Evolutionary conservation across 257 asterid species (phyloP), one percentile per base, ranked within the genome.

Genomic region (Solanum paucissectum): DNA sequence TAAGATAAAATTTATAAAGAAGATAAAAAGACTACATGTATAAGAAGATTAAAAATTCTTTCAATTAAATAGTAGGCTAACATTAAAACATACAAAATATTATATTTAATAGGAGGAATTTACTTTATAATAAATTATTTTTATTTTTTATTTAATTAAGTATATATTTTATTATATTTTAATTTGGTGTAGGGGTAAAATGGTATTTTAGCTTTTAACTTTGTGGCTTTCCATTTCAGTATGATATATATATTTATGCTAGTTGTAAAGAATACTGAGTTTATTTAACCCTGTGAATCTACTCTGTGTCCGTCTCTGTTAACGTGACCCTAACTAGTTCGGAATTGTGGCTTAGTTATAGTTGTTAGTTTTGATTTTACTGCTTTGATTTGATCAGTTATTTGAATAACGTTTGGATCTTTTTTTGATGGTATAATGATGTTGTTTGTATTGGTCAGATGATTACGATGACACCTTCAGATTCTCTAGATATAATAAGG

Each of bases 401-500:
- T 25, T 32, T 36, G 34, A 33, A 21, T 12, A 36, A 37, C 8
- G 10, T 12, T 77, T 62, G 69, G 64, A 87, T 20, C 12, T 60
- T 32, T 27, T 87, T 44, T 36, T 68, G 21, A 9, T 84, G 86
- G 44, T 38, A 27, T 40, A 44, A 58, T 52, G 27, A 86, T 75
- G 85, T 77, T 36, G 85, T 77, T 84, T 69, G 58, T 68, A 38
- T 86, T 88, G 87, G 75, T 71, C 93, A 96, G 99, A 82, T 88
- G 90, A 90, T 94, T 87, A 92, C 98, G 7, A 91, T 93, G 96
- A 89, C 90, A 83, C 87, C 92, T 74, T 73, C 92, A 6, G 96
- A 91, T 88, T 58, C 92, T 38, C 90, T 95, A 87, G 94, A 96
- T 87, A 86, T 91, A 5, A 34, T 90, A 71, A 92, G 99, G 92